Base-by-base conservation (phyloP, 768 basidiomycete species). In the Termitomyces sp. region DNA sequence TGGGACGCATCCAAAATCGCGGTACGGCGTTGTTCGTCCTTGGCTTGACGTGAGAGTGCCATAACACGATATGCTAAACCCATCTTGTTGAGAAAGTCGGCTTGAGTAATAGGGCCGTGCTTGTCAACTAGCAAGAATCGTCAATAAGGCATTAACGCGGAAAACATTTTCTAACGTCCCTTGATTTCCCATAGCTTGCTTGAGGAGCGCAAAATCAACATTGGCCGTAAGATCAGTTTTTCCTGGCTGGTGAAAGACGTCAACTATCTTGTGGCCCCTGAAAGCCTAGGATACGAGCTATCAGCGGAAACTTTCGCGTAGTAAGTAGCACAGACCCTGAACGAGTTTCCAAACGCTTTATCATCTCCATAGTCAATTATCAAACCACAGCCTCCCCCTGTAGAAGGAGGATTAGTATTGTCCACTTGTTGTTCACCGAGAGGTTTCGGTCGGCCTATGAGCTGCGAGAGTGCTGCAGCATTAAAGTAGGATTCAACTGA, bases 161-260 rank as follows among this genome's bases (percentile, higher is more conserved):
- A n/a, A 34, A 16, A 39, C 39, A 46, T 42, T 22, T 46, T 46
- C 42, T 53, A 37, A 54, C 24, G 29, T 53, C 34, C 92, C 89
- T 3, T 83, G 72, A 54, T 81, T 84, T 1, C 69, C 68, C 60
- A 94, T 75, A 0, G 91, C 86, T 72, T 97, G 93, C 66, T 81
- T 79, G 46, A 98, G 77, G 68, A 90, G 92, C 0, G 86, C 83
- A 71, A 98, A 98, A 72, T 99, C 95, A 48, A 99, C 96, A 66
- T 98, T 97, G n/a, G 90, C 87, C 0, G 97, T 99, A 47, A 98
- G 73, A 70, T 99, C 97, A 42, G 90, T 88, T 42, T 90, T 80
- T 18, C 97, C 97, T 0, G 95, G 94, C 10, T 79, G 74, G 53
- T 88, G 78, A 66, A 98, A 96, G 4, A 91, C 77, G 68, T 95